These are phyloP conservation scores for Oidium heveae DNA, from an alignment of 2,329 filamentous ascomycete genomes.

Conservation along the genomic window DNA sequence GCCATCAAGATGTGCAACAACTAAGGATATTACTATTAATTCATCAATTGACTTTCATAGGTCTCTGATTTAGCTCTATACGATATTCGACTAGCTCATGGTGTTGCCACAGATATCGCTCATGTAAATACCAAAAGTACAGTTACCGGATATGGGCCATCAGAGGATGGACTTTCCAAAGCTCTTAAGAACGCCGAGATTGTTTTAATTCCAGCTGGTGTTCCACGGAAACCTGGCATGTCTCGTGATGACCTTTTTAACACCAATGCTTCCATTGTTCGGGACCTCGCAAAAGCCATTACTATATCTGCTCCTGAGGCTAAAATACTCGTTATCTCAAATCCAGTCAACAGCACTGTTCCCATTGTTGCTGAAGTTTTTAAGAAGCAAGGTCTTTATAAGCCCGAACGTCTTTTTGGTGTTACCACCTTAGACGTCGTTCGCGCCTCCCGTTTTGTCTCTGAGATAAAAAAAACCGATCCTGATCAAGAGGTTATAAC, in stretches of 20 bases:
- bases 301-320: constrained; percentile 75
- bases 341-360: constrained; percentile 99
- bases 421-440: constrained; percentile 98
- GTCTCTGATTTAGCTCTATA: constrained; percentile 74
- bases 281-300: constrained; percentile 85
- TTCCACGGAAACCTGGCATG: constrained; percentile 91
- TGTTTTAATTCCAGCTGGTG: constrained; percentile 92
- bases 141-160: constrained; percentile 73
- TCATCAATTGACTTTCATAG: neutral
- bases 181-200: constrained; percentile 75
- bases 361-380: constrained; percentile 93
- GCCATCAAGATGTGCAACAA: no score
- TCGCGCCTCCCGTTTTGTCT: constrained; percentile 93
- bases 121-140: constrained; percentile 98
- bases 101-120: constrained; percentile 92
- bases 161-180: constrained; percentile 45
- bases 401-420: constrained; percentile 97
- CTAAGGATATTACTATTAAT: no score
- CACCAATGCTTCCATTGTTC: constrained; percentile 98
- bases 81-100: constrained; percentile 84
- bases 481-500: constrained; percentile 83
- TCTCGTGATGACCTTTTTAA: constrained; percentile 99
- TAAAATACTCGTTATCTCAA: constrained; percentile 92
- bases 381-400: constrained; percentile 89
- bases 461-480: constrained; percentile 74